Evolutionary conservation across 2,329 filamentous ascomycete species (phyloP).

Genomic region (Dendryphion nanum): DNA sequence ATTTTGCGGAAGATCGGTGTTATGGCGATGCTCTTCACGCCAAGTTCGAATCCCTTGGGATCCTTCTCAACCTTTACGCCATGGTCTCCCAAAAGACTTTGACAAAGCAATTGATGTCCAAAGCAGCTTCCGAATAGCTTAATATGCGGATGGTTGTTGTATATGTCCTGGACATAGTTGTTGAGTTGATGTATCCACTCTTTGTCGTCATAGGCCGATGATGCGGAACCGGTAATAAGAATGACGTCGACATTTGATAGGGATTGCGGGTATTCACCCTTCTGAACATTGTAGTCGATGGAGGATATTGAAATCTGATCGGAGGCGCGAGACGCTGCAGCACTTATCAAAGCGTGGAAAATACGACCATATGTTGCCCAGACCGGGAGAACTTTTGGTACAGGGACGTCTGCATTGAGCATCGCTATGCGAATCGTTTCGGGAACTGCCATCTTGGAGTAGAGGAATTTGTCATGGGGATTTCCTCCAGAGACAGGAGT

Average conservation of each 20-base stretch:
- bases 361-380: slow-evolving; percentile 29
- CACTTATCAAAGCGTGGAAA: slow-evolving; percentile 23
- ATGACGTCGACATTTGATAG: slow-evolving; percentile 36
- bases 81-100: slow-evolving; percentile 33
- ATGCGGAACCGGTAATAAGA: slow-evolving; percentile 41
- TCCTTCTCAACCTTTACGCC: slow-evolving; percentile 27
- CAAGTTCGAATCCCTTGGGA: slow-evolving; percentile 26
- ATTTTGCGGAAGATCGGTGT: slow-evolving; percentile 13
- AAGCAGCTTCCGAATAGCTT: slow-evolving; percentile 48
- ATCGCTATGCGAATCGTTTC: slow-evolving; percentile 20
- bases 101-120: slow-evolving; percentile 44
- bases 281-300: slow-evolving; percentile 36
- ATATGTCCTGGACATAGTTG: slow-evolving; percentile 32
- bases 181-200: slow-evolving; percentile 25
- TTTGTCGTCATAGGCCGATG: slow-evolving; percentile 28
- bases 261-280: slow-evolving; percentile 34
- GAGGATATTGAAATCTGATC: slow-evolving; percentile 18
- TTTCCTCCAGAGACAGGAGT: too few species aligned
- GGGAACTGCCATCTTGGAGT: slow-evolving; percentile 1
- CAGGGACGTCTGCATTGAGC: slow-evolving; percentile 31
- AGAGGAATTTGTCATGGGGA: too few species aligned
- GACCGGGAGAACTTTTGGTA: slow-evolving; percentile 17
- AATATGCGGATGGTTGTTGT: slow-evolving; percentile 25
- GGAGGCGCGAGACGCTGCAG: slow-evolving; percentile 11
- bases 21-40: slow-evolving; percentile 21